phyloP scores from a whole-genome alignment of 805 yeast genomes.

The Schwanniomyces yamadae region DNA sequence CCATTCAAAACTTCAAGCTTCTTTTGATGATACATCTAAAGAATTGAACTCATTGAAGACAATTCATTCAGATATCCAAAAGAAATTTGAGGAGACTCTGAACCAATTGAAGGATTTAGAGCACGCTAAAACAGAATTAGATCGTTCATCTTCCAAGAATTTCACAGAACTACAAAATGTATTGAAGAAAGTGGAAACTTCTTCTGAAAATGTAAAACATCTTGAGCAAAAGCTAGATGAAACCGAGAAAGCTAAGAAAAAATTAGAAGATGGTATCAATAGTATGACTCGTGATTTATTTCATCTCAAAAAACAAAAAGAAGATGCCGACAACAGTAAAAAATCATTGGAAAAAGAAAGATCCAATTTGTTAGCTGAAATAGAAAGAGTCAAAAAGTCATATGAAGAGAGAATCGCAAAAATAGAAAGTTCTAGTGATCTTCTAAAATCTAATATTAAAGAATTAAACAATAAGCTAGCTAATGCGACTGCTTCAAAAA shows the following conservation, averaged over 20 bases:
- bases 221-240: constrained; percentile 31
- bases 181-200: constrained; percentile 21
- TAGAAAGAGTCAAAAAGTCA: constrained; percentile 30
- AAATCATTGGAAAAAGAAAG: constrained; percentile 44
- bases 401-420: constrained; percentile 19
- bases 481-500: constrained; percentile 20
- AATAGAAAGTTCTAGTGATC: constrained; percentile 21
- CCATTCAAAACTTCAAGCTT: constrained; percentile 12
- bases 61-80: constrained; percentile 18
- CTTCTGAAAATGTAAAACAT: constrained; percentile 25
- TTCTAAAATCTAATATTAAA: constrained; percentile 22
- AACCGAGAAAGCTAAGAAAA: constrained; percentile 47
- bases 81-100: constrained; percentile 19
- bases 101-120: constrained; percentile 24
- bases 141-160: constrained; percentile 26
- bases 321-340: constrained; percentile 44
- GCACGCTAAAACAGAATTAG: constrained; percentile 29
- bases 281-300: constrained; percentile 86
- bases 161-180: constrained; percentile 32
- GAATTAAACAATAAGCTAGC: constrained; percentile 20
- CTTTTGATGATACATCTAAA: constrained; percentile 9
- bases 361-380: constrained; percentile 23
- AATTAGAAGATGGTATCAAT: constrained; percentile 83
- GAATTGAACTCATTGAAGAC: constrained; percentile 20
- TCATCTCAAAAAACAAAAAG: constrained; percentile 59